Conservation (phyloP, 192 early-diverging fungal genomes). For the Coemansia sp. region DNA sequence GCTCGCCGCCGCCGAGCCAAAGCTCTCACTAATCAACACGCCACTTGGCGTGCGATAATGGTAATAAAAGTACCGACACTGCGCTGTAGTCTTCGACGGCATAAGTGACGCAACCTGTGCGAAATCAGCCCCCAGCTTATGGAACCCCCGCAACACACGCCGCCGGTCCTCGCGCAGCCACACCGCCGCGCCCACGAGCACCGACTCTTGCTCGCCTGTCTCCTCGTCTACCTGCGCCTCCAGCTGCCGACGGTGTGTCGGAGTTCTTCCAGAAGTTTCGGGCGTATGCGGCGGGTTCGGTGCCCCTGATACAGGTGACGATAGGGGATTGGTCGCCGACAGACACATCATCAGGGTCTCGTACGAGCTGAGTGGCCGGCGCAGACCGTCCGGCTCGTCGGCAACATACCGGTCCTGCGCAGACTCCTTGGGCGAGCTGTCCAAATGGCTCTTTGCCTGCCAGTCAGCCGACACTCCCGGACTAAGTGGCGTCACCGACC, state of each 20-base stretch:
- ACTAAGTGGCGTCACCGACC: conserved; percentile 1
- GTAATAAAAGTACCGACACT: conserved; percentile 78
- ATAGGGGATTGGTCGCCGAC: not conserved
- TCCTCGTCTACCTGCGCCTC: conserved; percentile 22
- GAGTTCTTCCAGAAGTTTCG: too few species aligned
- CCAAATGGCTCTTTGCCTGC: not conserved
- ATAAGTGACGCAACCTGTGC: conserved; percentile 66
- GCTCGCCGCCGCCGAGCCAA: not conserved
- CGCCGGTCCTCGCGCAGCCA: conserved; percentile 60
- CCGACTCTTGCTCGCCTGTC: conserved; percentile 23
- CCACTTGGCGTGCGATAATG: conserved; percentile 63
- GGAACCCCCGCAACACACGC: conserved; percentile 63
- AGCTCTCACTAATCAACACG: conserved; percentile 25
- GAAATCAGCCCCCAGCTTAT: conserved; percentile 69
- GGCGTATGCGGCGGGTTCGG: not conserved
- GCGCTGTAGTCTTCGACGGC: conserved; percentile 73
- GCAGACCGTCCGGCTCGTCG: conserved; percentile 8
- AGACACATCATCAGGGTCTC: conserved; percentile 33
- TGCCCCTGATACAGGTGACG: not conserved
- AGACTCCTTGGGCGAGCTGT: conserved; percentile 25
- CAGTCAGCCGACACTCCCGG: not conserved
- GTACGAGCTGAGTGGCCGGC: conserved; percentile 44
- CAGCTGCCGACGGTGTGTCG: conserved; percentile 5
- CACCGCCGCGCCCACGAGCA: conserved; percentile 41
- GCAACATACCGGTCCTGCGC: conserved; percentile 43